Conservation (phyloP, 2,329 filamentous ascomycete species). For the Penicillium frequentans region DNA sequence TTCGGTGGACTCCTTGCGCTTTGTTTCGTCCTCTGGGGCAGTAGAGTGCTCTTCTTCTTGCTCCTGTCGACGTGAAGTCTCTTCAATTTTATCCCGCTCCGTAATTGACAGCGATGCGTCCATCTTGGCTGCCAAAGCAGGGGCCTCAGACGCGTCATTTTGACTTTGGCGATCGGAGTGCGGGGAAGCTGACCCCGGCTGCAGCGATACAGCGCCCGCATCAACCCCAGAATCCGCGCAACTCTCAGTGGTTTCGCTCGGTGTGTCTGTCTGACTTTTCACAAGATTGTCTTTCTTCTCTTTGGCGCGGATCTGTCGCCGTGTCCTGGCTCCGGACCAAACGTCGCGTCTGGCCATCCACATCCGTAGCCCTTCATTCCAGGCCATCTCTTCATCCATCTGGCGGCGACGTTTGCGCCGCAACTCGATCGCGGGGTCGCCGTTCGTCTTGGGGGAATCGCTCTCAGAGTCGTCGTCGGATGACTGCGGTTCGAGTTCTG, state of each 20-base stretch:
- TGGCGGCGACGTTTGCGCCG: constrained; percentile 59
- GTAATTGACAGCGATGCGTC: constrained; percentile 20
- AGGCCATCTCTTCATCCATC: constrained; percentile 65
- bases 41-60: constrained; percentile 23
- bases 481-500: constrained; percentile 35
- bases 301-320: constrained; percentile 25
- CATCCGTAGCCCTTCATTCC: constrained; percentile 80
- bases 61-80: constrained; percentile 13
- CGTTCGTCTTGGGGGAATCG: constrained; percentile 31
- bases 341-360: constrained; percentile 75
- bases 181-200: constrained; percentile 6
- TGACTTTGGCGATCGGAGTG: constrained; percentile 6
- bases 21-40: constrained; percentile 21
- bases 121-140: not conserved
- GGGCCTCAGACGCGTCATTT: constrained; percentile 16
- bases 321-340: constrained; percentile 72
- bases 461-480: constrained; percentile 17
- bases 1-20: constrained; percentile 25
- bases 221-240: constrained; percentile 6
- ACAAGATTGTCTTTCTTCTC: constrained; percentile 14
- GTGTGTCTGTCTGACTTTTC: not conserved
- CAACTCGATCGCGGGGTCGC: constrained; percentile 49
- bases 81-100: constrained; percentile 16
- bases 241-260: constrained; percentile 1
- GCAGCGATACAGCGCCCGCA: not conserved